A percentile compares a stretch with the other conserved stretches of the same genome.
Evolutionary conservation across 495 filamentous ascomycete species (phyloP).

Genomic region (Xylaria acuta): DNA sequence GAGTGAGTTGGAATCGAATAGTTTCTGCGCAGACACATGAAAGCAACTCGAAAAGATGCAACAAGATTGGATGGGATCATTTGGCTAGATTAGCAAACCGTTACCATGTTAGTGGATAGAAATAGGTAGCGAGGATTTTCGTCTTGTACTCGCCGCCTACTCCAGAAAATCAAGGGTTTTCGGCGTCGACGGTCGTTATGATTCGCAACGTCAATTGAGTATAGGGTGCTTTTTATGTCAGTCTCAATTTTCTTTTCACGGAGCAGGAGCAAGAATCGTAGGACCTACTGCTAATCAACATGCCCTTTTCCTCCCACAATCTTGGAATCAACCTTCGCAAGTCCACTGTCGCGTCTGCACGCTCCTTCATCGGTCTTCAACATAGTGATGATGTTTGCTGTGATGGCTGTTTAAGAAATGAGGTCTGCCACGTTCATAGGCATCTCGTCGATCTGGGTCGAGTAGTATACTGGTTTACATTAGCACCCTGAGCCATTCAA

Average conservation of each 20-base stretch:
- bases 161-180: not conserved
- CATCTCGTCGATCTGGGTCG: conserved; percentile 99
- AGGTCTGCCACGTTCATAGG: conserved; percentile 91
- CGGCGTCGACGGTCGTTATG: conserved; percentile 10
- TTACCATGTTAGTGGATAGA: not conserved
- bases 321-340: conserved; percentile 23
- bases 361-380: conserved; percentile 25
- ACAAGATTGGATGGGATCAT: not conserved
- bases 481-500: conserved; percentile 40
- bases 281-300: conserved; percentile 39
- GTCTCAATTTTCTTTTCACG: conserved; percentile 17
- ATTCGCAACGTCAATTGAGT: conserved; percentile 23
- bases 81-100: not conserved
- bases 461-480: conserved; percentile 77
- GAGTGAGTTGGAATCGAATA: not conserved
- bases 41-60: not conserved
- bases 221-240: conserved; percentile 32
- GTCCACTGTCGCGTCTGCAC: conserved; percentile 25
- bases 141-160: not conserved
- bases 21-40: not conserved
- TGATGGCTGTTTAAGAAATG: conserved; percentile 42
- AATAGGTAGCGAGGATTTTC: not conserved
- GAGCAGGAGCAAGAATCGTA: not conserved
- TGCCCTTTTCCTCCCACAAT: conserved; percentile 43
- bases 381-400: not conserved